These are phyloP conservation scores for Eimeria necatrix DNA, from an alignment of 169 alveolate genomes.

Conservation along the genomic window DNA sequence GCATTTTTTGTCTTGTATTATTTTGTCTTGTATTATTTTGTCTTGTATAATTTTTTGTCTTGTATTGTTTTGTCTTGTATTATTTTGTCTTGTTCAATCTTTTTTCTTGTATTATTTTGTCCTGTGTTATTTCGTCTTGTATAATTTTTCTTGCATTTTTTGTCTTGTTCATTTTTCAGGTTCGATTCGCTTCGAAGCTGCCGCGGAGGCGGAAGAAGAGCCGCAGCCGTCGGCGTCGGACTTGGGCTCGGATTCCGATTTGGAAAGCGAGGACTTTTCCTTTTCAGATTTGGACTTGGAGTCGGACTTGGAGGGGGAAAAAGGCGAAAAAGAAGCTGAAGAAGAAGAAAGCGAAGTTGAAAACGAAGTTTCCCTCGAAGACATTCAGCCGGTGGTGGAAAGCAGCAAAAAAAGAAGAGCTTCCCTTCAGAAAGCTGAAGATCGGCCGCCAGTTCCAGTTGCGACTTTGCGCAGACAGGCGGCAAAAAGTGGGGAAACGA, in stretches of 20 bases:
- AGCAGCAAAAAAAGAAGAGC: neutral
- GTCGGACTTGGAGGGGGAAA: neutral
- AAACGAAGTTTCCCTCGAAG: neutral
- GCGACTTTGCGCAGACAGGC: slow-evolving; percentile 59
- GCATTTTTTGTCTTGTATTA: no score
- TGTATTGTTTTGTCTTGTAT: neutral
- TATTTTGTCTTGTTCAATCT: neutral
- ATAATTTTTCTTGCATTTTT: neutral
- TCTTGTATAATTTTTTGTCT: no score
- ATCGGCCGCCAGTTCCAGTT: neutral
- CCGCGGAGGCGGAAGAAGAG: neutral
- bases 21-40: no score
- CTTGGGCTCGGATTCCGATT: slow-evolving; percentile 1
- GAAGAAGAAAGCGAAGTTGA: neutral
- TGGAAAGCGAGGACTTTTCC: slow-evolving; percentile 23
- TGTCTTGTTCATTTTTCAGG: neutral
- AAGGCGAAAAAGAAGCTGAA: neutral
- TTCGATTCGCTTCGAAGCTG: slow-evolving; percentile 46
- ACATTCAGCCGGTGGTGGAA: neutral
- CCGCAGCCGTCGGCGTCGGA: neutral
- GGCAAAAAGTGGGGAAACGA: slow-evolving; percentile 14
- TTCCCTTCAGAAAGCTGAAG: neutral
- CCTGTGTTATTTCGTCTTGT: neutral
- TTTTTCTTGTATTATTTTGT: neutral
- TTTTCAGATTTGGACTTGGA: slow-evolving; percentile 16